Conservation (phyloP, 2,329 filamentous ascomycete genomes). For the Thermoascus crustaceus region DNA sequence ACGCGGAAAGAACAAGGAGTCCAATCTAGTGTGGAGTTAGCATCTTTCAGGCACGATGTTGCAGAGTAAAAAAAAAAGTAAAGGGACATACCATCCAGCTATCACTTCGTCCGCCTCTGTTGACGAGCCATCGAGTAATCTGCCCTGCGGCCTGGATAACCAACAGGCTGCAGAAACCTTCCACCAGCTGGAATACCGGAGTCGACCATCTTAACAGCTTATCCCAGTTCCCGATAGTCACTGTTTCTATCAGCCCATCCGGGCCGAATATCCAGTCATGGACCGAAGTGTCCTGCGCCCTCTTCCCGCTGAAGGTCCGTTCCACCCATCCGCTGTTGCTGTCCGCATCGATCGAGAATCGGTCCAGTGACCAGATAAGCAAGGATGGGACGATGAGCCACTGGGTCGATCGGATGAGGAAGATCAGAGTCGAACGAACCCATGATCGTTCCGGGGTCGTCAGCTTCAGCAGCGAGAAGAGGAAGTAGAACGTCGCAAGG, state of each 20-base stretch:
- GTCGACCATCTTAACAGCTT: constrained; percentile 81
- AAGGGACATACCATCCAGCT: constrained; percentile 75
- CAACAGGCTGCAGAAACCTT: constrained; percentile 92
- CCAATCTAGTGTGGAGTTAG: constrained; percentile 55
- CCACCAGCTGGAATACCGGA: constrained; percentile 85
- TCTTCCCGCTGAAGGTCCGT: constrained; percentile 62
- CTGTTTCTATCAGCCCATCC: constrained; percentile 69
- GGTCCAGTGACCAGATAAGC: constrained; percentile 90
- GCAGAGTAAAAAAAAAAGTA: constrained; percentile 1
- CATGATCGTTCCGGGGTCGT: constrained; percentile 70
- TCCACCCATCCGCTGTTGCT: constrained; percentile 65
- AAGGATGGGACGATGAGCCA: constrained; percentile 79
- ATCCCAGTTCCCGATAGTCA: constrained; percentile 82
- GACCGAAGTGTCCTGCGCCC: constrained; percentile 56
- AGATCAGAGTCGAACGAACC: constrained; percentile 62
- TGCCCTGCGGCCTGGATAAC: constrained; percentile 94
- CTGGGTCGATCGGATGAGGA: constrained; percentile 66
- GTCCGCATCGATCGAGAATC: constrained; percentile 86
- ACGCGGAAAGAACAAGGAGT: constrained; percentile 77
- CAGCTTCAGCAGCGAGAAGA: constrained; percentile 73
- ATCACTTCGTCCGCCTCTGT: constrained; percentile 77
- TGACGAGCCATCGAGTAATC: constrained; percentile 90
- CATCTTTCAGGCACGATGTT: constrained; percentile 1
- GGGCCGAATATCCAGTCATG: constrained; percentile 83
- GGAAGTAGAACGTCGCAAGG: constrained; percentile 82